These are phyloP conservation scores for Phytophthora ramorum DNA, from an alignment of 352 stramenopile species.

Conservation along the genomic window DNA sequence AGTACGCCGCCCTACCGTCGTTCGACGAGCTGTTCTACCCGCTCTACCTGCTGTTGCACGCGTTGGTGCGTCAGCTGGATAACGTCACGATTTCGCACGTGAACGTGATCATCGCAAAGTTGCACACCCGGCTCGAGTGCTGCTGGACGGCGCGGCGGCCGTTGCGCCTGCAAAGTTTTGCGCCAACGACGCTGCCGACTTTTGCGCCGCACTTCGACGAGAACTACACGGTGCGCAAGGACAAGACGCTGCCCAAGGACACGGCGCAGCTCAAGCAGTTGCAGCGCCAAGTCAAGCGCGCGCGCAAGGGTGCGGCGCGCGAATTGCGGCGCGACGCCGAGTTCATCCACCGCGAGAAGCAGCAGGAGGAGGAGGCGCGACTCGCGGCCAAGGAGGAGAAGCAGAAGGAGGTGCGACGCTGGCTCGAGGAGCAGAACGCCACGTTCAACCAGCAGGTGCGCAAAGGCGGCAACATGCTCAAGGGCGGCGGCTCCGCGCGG, in stretches of 20 bases:
- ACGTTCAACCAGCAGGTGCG: conserved; percentile 98
- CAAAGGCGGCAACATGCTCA: conserved; percentile 95
- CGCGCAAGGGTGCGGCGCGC: conserved; percentile 95
- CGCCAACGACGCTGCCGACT: conserved; percentile 69
- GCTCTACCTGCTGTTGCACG: conserved; percentile 71
- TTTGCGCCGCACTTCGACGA: conserved; percentile 93
- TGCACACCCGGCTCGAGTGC: conserved; percentile 52
- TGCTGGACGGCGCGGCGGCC: conserved; percentile 63
- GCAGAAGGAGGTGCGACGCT: conserved; percentile 95
- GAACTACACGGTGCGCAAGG: conserved; percentile 93
- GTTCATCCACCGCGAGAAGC: conserved; percentile 95
- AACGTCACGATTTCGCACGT: conserved; percentile 23
- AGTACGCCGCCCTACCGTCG: conserved; percentile 73
- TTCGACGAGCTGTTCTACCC: conserved; percentile 84
- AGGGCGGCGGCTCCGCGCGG: conserved; percentile 87
- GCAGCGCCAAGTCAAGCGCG: conserved; percentile 96
- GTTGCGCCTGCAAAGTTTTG: conserved; percentile 82
- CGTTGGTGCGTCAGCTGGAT: conserved; percentile 56
- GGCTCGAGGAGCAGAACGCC: conserved; percentile 96
- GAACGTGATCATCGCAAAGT: conserved; percentile 51
- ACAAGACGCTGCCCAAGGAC: conserved; percentile 86
- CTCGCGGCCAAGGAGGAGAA: conserved; percentile 88
- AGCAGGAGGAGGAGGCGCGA: conserved; percentile 86
- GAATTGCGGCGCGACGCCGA: conserved; percentile 94
- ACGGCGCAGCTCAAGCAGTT: conserved; percentile 91